These are phyloP conservation scores for Cetradonia linearis DNA, from an alignment of 495 filamentous ascomycete species.

Conservation along the genomic window DNA sequence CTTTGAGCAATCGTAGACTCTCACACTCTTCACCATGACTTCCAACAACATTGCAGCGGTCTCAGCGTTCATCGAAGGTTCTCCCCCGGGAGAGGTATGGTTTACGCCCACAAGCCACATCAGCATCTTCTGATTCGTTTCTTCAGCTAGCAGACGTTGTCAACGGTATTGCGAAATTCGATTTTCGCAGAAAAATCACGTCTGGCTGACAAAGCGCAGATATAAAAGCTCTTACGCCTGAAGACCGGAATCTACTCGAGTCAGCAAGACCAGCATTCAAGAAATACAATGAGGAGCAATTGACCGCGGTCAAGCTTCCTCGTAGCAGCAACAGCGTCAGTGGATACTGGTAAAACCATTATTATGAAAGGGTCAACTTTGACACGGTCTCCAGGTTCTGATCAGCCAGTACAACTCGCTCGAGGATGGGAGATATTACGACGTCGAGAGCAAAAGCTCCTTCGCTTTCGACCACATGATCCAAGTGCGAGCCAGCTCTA, in stretches of 20 bases:
- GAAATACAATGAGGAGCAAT: slow-evolving; percentile 93
- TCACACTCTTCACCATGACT: background rate
- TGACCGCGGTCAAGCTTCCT: slow-evolving; percentile 77
- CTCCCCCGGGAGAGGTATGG: slow-evolving; percentile 92
- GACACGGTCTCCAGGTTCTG: slow-evolving; percentile 51
- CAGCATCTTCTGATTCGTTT: slow-evolving; percentile 7
- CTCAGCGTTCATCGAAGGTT: slow-evolving; percentile 85
- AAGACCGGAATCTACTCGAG: slow-evolving; percentile 54
- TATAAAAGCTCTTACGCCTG: slow-evolving; percentile 73
- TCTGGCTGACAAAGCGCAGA: slow-evolving; percentile 40
- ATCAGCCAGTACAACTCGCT: slow-evolving; percentile 77
- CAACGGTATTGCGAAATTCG: slow-evolving; percentile 53
- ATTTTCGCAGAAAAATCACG: too few species aligned
- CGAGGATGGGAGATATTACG: slow-evolving; percentile 73
- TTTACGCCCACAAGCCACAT: background rate
- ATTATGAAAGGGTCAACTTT: background rate
- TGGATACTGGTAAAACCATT: slow-evolving; percentile 3
- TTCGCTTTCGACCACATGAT: slow-evolving; percentile 80
- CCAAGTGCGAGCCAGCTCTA: slow-evolving; percentile 43
- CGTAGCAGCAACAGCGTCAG: slow-evolving; percentile 65
- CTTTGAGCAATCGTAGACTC: background rate
- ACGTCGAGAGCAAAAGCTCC: slow-evolving; percentile 72
- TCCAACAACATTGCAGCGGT: slow-evolving; percentile 46
- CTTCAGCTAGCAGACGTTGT: slow-evolving; percentile 78
- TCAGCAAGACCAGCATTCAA: slow-evolving; percentile 75